A percentile compares a stretch with the other conserved stretches of the same genome.
These are phyloP conservation scores for Calvatia gigantea DNA, from an alignment of 768 basidiomycete species.

Conservation along the genomic window DNA sequence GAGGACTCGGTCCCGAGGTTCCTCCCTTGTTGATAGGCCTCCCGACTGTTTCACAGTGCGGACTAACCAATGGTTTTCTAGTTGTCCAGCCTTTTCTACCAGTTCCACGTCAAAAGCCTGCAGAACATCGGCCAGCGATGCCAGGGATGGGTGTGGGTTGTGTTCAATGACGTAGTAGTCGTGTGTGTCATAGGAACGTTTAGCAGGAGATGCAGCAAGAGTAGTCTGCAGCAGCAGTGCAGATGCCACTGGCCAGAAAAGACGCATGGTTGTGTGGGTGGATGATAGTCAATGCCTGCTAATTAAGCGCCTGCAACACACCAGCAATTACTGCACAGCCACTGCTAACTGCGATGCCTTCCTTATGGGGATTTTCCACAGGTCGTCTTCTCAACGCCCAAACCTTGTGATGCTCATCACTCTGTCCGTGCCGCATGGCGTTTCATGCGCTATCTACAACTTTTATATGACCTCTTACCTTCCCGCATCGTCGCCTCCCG, in stretches of 20 bases:
- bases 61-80: constrained; percentile 81
- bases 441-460: background rate
- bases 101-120: constrained; percentile 70
- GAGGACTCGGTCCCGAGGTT: constrained; percentile 45
- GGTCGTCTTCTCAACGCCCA: background rate
- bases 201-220: constrained; percentile 37
- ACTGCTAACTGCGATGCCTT: background rate
- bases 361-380: background rate
- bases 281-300: constrained; percentile 23
- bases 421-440: background rate
- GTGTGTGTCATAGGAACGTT: constrained; percentile 56
- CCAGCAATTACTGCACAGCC: constrained; percentile 13
- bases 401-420: background rate
- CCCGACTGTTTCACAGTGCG: constrained; percentile 42
- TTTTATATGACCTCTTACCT: background rate
- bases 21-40: constrained; percentile 26
- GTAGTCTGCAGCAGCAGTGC: constrained; percentile 4
- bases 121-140: constrained; percentile 59
- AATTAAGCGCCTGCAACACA: background rate
- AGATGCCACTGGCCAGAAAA: constrained; percentile 21
- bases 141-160: constrained; percentile 35
- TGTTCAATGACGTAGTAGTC: constrained; percentile 84
- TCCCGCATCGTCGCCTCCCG: background rate
- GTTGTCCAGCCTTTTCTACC: constrained; percentile 84
- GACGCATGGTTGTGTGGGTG: constrained; percentile 28